Evolutionary conservation across 306 rosid species (phyloP).

Genomic region (Casuarina equisetifolia): DNA sequence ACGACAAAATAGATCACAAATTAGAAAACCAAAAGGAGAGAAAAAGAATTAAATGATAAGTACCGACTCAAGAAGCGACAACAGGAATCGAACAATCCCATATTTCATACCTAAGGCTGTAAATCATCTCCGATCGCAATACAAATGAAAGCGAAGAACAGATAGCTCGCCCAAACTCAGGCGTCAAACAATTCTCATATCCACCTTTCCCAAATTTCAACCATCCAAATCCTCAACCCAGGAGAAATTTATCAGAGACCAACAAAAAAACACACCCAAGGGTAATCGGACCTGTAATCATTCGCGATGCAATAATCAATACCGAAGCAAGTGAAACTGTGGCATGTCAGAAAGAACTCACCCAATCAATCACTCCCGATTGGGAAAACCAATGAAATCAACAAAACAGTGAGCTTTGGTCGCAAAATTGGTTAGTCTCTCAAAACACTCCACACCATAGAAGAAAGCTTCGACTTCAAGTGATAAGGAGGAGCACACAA

Average conservation of each 20-base stretch:
- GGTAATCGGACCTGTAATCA: background rate
- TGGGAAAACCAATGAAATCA: constrained; percentile 29
- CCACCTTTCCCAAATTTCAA: constrained; percentile 15
- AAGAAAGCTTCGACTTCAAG: constrained; percentile 31
- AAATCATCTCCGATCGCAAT: background rate
- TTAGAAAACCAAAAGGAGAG: background rate
- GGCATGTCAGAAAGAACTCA: constrained; percentile 24
- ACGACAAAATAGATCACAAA: background rate
- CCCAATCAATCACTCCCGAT: constrained; percentile 35
- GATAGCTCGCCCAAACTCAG: constrained; percentile 12
- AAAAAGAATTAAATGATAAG: background rate
- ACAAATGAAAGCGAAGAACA: background rate
- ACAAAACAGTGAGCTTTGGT: constrained; percentile 17
- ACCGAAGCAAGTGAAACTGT: constrained; percentile 1
- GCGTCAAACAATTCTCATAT: background rate
- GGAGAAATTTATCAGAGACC: constrained; percentile 16
- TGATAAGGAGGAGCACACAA: constrained; percentile 44
- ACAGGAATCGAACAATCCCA: background rate
- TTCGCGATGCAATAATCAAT: constrained; percentile 14
- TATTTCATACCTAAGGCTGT: background rate
- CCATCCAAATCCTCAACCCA: constrained; percentile 4
- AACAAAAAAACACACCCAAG: constrained; percentile 13
- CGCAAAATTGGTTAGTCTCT: background rate
- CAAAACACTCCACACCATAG: constrained; percentile 23
- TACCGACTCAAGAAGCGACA: background rate